Evolutionary conservation across 768 basidiomycete genomes (phyloP).

Genomic region (Naganishia randhawae): DNA sequence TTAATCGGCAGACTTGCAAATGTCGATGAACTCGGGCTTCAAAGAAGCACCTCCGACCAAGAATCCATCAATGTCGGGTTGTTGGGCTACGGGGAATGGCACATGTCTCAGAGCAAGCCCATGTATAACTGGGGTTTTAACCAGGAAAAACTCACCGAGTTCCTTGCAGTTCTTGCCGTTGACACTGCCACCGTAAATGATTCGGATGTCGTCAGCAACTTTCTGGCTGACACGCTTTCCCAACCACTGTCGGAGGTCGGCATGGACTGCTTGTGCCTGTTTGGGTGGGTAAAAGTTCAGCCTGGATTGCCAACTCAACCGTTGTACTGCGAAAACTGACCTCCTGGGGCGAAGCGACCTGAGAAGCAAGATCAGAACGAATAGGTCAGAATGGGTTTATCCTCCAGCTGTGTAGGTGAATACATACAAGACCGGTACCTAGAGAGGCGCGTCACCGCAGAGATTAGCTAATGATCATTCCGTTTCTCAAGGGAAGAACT

Average conservation of each 20-base stretch:
- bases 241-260: conserved; percentile 73
- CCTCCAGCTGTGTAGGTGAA: neutral
- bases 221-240: conserved; percentile 61
- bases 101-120: neutral
- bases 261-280: conserved; percentile 90
- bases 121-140: no score
- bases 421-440: conserved; percentile 14
- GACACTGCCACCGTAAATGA: conserved; percentile 96
- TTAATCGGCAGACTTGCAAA: conserved; percentile 61
- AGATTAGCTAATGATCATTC: neutral
- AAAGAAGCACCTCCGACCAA: conserved; percentile 95
- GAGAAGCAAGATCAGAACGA: neutral
- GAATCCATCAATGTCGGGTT: conserved; percentile 91
- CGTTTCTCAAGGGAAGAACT: neutral
- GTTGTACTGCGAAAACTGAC: neutral
- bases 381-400: neutral
- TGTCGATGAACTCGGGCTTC: conserved; percentile 92
- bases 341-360: conserved; percentile 10
- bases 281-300: neutral
- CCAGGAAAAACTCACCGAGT: conserved; percentile 62
- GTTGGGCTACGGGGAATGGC: conserved; percentile 56
- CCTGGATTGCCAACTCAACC: neutral
- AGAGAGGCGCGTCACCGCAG: neutral
- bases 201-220: conserved; percentile 70
- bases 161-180: conserved; percentile 82